Evolutionary conservation across 345 rosid genomes (phyloP), one percentile per base, ranked within the genome.

Genomic region (Chamaenerion angustifolium): DNA sequence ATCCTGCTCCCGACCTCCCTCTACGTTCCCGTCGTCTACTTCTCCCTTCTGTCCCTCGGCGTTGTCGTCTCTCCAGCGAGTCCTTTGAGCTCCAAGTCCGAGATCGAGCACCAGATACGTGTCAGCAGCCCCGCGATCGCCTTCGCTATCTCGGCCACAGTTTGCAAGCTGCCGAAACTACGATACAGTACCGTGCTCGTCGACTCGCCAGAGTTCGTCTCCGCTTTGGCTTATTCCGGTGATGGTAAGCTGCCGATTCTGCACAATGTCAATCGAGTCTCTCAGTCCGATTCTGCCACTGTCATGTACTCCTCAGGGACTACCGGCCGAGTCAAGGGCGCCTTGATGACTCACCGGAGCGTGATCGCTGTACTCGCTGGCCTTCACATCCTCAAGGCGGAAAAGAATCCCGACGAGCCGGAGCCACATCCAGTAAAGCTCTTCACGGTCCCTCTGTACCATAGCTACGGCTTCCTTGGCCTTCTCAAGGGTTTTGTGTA

Each of bases 391-490:
- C n/a, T 21, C 10, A 37, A 31, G 27, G 27, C 27, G 5, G 27
- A 23, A 23, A 23, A 23, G 27, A 5, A 23, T 23, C 27, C 5
- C 27, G 27, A 23, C 27, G 27, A n/a, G n/a, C n/a, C n/a, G n/a
- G n/a, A n/a, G n/a, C n/a, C 45, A 0, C 16, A 12, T 15, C 8
- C 21, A 17, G 59, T 54, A 13, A 12, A 0, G 11, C 48, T 54
- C 48, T 11, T 61, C 12, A 2, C 49, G 3, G 52, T 73, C 13
- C 84, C 88, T 12, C 60, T 71, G 21, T 78, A 73, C 55, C 84
- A 76, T 21, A 76, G 73, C 50, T 76, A 64, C 18, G 88, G 84
- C 6, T 65, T 78, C 45, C 56, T 56, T 13, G 61, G 68, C 74
- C 42, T 79, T 72, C 51, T 72, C 44, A 60, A 60, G 55, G 71